Evolutionary conservation across 2,329 filamentous ascomycete genomes (phyloP), one percentile per base, ranked within the genome.

Genomic region (Penicillium digitatum): DNA sequence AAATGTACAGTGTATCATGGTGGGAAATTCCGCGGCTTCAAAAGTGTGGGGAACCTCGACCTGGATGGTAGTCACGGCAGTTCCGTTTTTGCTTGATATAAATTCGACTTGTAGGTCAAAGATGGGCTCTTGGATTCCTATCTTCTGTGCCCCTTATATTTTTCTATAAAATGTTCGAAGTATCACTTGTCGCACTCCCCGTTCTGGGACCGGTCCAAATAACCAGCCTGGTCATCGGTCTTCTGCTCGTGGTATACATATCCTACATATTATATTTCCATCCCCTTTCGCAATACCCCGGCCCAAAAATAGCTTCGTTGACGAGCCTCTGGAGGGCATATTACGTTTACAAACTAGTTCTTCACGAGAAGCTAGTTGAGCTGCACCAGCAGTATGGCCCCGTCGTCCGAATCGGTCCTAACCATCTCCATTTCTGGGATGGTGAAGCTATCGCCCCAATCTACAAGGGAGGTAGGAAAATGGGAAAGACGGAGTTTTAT

Each of bases 361-460:
- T 56, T 7, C 54, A 56, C 42, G 48, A 52, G 24, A 56, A 44
- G 14, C 35, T 56, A 20, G n/a, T 56, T 1, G 48, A 56, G 24
- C 22, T 56, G 2, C 53, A 47, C 32, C 11, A 34, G 20, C 12
- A 35, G 31, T 47, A 47, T 35, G 44, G 44, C 32, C 44, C 44
- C n/a, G 44, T 47, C 18, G 44, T 47, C 20, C 44, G 44, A 16
- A n/a, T 47, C 7, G 54, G 56, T n/a, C 56, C 54, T 22, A 56
- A 59, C 18, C 56, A 57, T 54, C 49, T 59, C 5, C 56, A 59
- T 38, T 43, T 53, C 39, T 59, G 56, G 54, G 54, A 57, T n/a
- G 49, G 48, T 6, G 49, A 59, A 10, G 56, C 55, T n/a, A 57
- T 57, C 34, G 18, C 55, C 5, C 24, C 55, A 18, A 54, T 57